Base-by-base conservation (phyloP, 805 yeast species). In the Candida ponderosae region DNA sequence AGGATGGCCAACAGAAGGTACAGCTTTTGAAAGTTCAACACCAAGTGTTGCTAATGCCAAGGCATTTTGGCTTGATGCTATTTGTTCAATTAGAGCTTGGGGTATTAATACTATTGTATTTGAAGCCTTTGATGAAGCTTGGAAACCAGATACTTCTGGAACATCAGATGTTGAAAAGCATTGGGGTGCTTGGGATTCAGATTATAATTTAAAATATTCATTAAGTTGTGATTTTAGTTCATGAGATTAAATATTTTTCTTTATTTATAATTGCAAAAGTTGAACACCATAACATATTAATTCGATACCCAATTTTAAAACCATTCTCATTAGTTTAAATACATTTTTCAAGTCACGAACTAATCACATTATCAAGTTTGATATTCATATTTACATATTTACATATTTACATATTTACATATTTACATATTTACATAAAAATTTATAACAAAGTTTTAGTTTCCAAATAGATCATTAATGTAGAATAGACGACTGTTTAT, bases 81-180 rank as follows among this genome's bases (percentile, higher is more conserved):
- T 90, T 51, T 89, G 97, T 68, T 95, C 88, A 45, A 78, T 89
- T 59, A 83, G 96, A 72, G 95, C 81, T 40, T 87, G 96, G 95
- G 97, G 97, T 62, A 68, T 90, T 56, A 86, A 90, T 62, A 90
- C 89, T 36, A 77, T 86, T 56, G 90, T 78, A 29, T 90, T 90
- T 57, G 97, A 90, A 74, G 96, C 96, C 33, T 82, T 81, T 51
- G 97, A 90, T 61, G 97, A 90, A 73, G 72, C 82, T 44, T 90
- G 97, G 96, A 90, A 90, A 72, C 96, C 96, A 52, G 76, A 76
- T 59, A 78, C 95, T 41, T 81, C 93, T 40, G 95, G 89, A 51
- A 79, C 88, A 43, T 66, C 80, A 45, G 83, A 76, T 53, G 96
- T 86, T 47, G 97, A 90, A 73, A 78, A 82, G 62, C 79, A 87